Base-by-base conservation (phyloP, 2,329 filamentous ascomycete species). In the Aspergillus arachidicola region DNA sequence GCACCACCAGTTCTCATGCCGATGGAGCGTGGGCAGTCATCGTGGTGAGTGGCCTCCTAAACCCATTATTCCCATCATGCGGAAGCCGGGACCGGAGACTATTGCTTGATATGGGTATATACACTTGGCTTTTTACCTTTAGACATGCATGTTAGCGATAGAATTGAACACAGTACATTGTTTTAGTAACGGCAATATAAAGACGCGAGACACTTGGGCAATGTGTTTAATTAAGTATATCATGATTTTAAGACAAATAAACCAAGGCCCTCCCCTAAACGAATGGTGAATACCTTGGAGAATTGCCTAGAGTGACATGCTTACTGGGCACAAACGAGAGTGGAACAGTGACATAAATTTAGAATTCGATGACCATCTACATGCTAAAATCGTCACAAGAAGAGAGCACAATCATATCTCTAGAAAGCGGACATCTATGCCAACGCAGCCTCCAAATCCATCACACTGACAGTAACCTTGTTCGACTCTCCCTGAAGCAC, bases 21-120 rank as follows among this genome's bases (percentile, higher is more conserved):
- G 36, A 9, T 60, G 36, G 23, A 30, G 43, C 21, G 59, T 56
- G 16, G 51, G 19, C 23, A 59, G 62, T 45, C 59, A 60, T 60
- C 63, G 51, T 16, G 60, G 60, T 57, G 62, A 43, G 2, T 71
- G 69, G 69, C 68, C 69, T 32, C 69, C 68, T 2, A 69, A 71
- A 57, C 63, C 61, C 23, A 45, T 58, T 7, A 61, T 63, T 21
- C 64, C 61, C 3, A 59, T 59, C 14, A 65, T 65, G 61, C 48
- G 61, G n/a, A 59, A 30, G 23, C 58, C 61, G 28, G 56, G 55
- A 23, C 61, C 56, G 14, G 64, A 66, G 28, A 48, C 19, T 26
- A 66, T 66, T 60, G 64, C 58, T 14, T 58, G 43, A 51, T n/a
- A 6, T 19, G 7, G 6, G 14, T 19, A 10, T 28, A 51, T 26